A percentile compares a stretch with the other conserved stretches of the same genome.
Evolutionary conservation across 306 rosid genomes (phyloP).

Genomic region (Betula pendula): DNA sequence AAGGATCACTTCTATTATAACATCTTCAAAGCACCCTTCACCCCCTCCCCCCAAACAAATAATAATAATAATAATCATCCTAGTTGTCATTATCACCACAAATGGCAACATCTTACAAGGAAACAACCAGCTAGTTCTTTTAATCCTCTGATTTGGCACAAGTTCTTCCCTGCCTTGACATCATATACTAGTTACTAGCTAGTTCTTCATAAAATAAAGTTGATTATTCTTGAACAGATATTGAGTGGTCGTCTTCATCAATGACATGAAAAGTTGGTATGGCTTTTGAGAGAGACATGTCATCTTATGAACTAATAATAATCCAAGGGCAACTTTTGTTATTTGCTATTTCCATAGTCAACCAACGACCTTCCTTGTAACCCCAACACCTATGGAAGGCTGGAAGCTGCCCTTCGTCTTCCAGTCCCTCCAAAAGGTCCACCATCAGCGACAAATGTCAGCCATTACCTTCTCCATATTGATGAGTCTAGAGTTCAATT

Average conservation of each 20-base stretch:
- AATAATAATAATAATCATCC: neutral
- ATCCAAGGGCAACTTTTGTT: neutral
- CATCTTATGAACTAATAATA: neutral
- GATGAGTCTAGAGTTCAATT: too few species aligned
- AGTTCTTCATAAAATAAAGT: neutral
- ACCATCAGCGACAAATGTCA: neutral
- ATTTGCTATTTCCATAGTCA: neutral
- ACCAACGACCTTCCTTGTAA: neutral
- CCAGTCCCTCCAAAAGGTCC: neutral
- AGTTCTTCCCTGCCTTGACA: neutral
- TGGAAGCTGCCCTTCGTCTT: neutral
- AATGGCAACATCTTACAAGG: neutral
- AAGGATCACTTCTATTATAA: too few species aligned
- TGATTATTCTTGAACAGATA: neutral
- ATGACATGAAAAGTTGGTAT: neutral
- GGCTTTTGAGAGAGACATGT: neutral
- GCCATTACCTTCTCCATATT: neutral
- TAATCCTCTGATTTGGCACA: neutral
- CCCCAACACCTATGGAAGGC: neutral
- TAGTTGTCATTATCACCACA: neutral
- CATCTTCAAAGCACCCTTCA: neutral
- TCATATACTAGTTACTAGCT: neutral
- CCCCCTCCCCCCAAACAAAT: too few species aligned
- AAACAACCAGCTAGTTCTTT: neutral
- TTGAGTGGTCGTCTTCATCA: neutral